Conservation (phyloP, 768 basidiomycete species). For the Dendrothele bispora region DNA sequence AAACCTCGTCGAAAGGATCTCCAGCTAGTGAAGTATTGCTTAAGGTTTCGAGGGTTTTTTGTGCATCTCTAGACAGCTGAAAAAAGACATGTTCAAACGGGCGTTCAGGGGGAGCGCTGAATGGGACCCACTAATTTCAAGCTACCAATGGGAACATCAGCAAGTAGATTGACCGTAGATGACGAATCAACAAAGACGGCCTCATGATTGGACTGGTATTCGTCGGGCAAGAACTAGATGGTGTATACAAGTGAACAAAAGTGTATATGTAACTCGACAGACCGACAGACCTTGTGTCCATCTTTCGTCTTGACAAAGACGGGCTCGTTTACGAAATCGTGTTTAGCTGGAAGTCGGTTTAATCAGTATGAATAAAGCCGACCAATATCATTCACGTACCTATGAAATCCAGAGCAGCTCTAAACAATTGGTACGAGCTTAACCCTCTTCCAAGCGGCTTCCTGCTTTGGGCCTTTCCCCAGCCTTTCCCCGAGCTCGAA, state of each 20-base stretch:
- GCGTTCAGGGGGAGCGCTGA: background rate
- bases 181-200: constrained; percentile 79
- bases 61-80: constrained; percentile 77
- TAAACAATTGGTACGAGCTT: constrained; percentile 89
- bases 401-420: constrained; percentile 81
- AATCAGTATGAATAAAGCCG: constrained; percentile 6
- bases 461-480: constrained; percentile 30
- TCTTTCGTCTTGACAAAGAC: constrained; percentile 58
- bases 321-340: constrained; percentile 58
- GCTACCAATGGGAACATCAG: constrained; percentile 73
- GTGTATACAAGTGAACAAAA: constrained; percentile 4
- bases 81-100: constrained; percentile 2
- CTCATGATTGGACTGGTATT: constrained; percentile 49
- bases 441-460: constrained; percentile 75
- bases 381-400: constrained; percentile 57
- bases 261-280: background rate
- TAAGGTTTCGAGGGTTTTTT: constrained; percentile 65
- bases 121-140: constrained; percentile 75
- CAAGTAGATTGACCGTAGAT: constrained; percentile 75
- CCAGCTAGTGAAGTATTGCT: constrained; percentile 43
- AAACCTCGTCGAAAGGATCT: constrained; percentile 71
- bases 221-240: constrained; percentile 55
- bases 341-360: constrained; percentile 51
- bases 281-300: constrained; percentile 51
- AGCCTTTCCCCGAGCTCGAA: constrained; percentile 21